Evolutionary conservation across 352 stramenopile species (phyloP), one percentile per base, ranked within the genome.

Genomic region (Globisporangium sylvaticum): DNA sequence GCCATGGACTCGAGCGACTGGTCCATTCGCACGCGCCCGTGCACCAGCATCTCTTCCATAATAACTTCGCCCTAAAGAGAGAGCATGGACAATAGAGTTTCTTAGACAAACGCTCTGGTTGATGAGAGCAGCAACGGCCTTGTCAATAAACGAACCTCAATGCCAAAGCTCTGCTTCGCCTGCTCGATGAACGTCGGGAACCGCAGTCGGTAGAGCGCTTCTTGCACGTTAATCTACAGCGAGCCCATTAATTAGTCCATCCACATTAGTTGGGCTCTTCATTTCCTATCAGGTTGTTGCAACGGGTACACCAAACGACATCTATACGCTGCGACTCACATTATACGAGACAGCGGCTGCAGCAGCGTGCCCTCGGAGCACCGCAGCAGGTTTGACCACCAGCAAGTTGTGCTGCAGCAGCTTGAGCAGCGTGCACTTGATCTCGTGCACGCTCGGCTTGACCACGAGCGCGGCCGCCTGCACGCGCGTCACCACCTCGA

Each of bases 371-470:
- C 58, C 48, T 72, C 74, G 61, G 58, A 69, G 25, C 59, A 52
- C 50, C 4, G 68, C 65, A n/a, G 72, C 78, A 15, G 79, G 75
- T 52, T 78, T 78, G 56, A 94, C 79, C n/a, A 76, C 67, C 54
- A 96, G 71, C 66, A 95, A 39, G 72, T 96, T 96, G 75, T 96
- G 88, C 73, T 96, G 88, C 71, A 96, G 73, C 61, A 96, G 73
- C 76, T 94, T 95, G 58, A 96, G 83, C 65, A 96, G 64, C 50
- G 78, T 85, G 58, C 80, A 84, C 66, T 94, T 96, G 73, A 96
- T 89, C 64, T 94, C 79, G 57, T 88, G 82, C 57, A 87, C 67
- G 18, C 78, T 89, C 20, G 80, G 77, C 57, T 78, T 72, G 53
- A 76, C 53, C 24, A 61, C 59, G 18, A 64, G 52, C 25, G 78